Conservation (phyloP, 495 filamentous ascomycete species). For the Aspergillus sclerotiicarbonarius region DNA sequence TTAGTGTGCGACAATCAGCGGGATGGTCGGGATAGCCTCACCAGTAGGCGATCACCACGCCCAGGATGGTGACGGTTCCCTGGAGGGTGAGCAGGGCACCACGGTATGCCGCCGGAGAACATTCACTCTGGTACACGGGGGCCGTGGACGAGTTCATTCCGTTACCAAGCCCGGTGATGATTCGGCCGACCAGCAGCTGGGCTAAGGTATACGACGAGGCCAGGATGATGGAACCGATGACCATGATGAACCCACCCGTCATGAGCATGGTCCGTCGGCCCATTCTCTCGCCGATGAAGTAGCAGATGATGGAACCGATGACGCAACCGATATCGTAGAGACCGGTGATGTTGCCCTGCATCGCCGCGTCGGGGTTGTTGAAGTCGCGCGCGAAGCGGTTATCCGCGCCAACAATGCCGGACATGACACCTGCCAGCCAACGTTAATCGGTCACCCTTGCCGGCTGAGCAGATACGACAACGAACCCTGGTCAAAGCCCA, state of each 20-base stretch:
- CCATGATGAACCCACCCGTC: constrained; percentile 40
- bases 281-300: constrained; percentile 39
- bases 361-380: constrained; percentile 34
- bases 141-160: constrained; percentile 52
- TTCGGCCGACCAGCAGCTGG: constrained; percentile 50
- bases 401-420: constrained; percentile 35
- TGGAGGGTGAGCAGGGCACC: constrained; percentile 58
- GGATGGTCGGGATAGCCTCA: neutral
- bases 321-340: constrained; percentile 50
- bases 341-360: constrained; percentile 45
- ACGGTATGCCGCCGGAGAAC: constrained; percentile 55
- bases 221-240: constrained; percentile 39
- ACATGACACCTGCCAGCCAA: constrained; percentile 29
- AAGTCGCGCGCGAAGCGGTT: constrained; percentile 40
- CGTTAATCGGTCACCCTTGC: neutral
- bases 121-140: constrained; percentile 54
- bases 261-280: constrained; percentile 46
- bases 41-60: constrained; percentile 45
- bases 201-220: constrained; percentile 45
- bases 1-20: neutral
- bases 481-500: constrained; percentile 38
- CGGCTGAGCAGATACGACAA: neutral
- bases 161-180: constrained; percentile 50
- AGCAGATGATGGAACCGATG: constrained; percentile 40
- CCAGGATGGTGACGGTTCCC: constrained; percentile 41